Base-by-base conservation (phyloP, 352 stramenopile species). In the Phytophthora boehmeriae region DNA sequence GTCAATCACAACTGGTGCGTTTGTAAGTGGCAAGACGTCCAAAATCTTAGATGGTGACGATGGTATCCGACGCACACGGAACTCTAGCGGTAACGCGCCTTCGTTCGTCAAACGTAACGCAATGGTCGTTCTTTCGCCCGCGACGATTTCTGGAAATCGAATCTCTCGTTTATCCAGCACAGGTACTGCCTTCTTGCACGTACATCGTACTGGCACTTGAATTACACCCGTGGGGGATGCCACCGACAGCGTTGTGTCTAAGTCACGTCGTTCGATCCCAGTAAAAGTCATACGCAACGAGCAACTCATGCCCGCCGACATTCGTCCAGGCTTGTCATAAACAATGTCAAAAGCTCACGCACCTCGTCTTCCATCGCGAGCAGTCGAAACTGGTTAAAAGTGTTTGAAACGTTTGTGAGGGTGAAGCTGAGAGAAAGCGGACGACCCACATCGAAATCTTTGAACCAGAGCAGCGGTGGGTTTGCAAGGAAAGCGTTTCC, bases 351-450 rank as follows among this genome's bases (percentile, higher is more conserved):
- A 22, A 90, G 88, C 35, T 97, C 86, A 13, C 73, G 70, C 14
- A 97, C 61, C 6, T 83, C 58, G 28, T 94, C 83, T 14, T 81
- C 69, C 43, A 98, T 66, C 0, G 80, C 64, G 1, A 97, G 66
- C 8, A 97, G 50, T 32, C 93, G 93, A 65, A 98, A 97, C 35
- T 89, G 86, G 71, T 97, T 97, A 62, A 98, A 97, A 0, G 89
- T 96, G 38, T 95, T 90, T 0, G 88, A 97, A 4, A 97, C 79
- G 50, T 98, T 98, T 0, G 93, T 98, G 28, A 98, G 71, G 5
- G 80, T 89, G 28, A 97, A 88, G 8, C 41, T 55, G 20, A 85
- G 66, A 32, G 46, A 66, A 55, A 95, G 78, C 2, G 83, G 67
- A 36, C 65, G 63, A 14, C 85, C 86, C 1, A 97, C 71, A 5